These are phyloP conservation scores for Starmerella khaoyaiensis DNA, from an alignment of 805 yeast species.

Conservation along the genomic window DNA sequence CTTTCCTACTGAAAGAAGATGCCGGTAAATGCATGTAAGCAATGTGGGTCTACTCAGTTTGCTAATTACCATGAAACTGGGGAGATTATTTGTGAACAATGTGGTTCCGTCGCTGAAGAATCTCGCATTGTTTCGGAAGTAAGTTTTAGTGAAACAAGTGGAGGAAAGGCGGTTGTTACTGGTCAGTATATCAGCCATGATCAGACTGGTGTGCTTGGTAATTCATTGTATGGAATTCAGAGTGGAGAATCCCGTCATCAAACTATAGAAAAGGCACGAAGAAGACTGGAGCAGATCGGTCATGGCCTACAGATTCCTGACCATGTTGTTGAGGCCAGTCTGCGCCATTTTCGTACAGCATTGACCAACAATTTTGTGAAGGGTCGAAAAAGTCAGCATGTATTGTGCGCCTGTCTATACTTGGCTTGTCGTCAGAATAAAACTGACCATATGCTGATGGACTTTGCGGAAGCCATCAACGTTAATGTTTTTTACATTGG, in stretches of 20 bases:
- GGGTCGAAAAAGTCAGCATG: conserved; percentile 93
- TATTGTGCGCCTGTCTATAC: conserved; percentile 86
- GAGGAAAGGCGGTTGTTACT: conserved; percentile 92
- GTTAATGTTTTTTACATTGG: conserved; percentile 91
- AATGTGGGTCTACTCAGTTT: conserved; percentile 18
- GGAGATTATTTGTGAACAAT: conserved; percentile 63
- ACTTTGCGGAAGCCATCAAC: conserved; percentile 79
- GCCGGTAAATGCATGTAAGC: conserved; percentile 14
- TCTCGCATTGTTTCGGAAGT: conserved; percentile 93
- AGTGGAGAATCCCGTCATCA: conserved; percentile 68
- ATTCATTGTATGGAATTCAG: conserved; percentile 38
- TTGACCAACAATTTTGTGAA: conserved; percentile 81
- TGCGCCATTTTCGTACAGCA: conserved; percentile 81
- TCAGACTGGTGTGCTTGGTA: conserved; percentile 58
- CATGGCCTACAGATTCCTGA: conserved; percentile 68
- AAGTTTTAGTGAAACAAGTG: conserved; percentile 78
- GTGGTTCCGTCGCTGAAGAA: conserved; percentile 85
- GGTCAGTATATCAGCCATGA: conserved; percentile 88
- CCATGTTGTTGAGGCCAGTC: conserved; percentile 71
- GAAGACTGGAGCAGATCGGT: conserved; percentile 69
- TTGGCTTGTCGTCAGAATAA: conserved; percentile 84
- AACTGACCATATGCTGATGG: conserved; percentile 92
- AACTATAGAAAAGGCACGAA: conserved; percentile 71
- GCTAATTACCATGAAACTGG: conserved; percentile 20
- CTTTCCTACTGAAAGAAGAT: conserved; percentile 1